These are phyloP conservation scores for Cadophora sp. DNA, from an alignment of 2,329 filamentous ascomycete genomes.

Conservation along the genomic window DNA sequence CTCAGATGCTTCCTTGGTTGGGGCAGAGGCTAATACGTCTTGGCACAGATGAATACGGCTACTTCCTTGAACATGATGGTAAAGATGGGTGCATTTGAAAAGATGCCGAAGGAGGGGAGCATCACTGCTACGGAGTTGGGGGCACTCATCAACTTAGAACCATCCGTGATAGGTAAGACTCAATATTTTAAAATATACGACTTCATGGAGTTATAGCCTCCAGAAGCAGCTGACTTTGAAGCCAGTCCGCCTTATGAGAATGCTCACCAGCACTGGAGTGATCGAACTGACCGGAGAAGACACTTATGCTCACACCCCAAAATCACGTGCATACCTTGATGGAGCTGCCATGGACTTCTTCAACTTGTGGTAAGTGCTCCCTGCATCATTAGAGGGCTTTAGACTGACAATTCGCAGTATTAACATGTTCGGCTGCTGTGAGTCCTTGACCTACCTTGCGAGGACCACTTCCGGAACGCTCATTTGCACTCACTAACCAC, in stretches of 20 bases:
- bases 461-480: not conserved
- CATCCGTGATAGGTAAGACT: slow-evolving; percentile 30
- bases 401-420: not conserved
- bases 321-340: slow-evolving; percentile 31
- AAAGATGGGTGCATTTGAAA: slow-evolving; percentile 34
- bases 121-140: slow-evolving; percentile 35
- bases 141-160: slow-evolving; percentile 27
- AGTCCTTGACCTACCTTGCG: not conserved
- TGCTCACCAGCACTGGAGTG: slow-evolving; percentile 31
- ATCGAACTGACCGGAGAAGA: slow-evolving; percentile 29
- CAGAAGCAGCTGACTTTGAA: not conserved
- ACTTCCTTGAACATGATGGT: slow-evolving; percentile 31
- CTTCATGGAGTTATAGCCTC: not conserved
- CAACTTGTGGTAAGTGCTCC: slow-evolving; percentile 32
- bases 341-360: slow-evolving; percentile 34
- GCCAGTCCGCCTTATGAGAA: slow-evolving; percentile 33
- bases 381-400: not conserved
- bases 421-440: slow-evolving; percentile 13
- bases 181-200: not conserved
- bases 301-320: slow-evolving; percentile 33
- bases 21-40: slow-evolving; percentile 5
- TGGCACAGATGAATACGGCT: slow-evolving; percentile 20
- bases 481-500: slow-evolving; percentile 21
- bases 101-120: slow-evolving; percentile 34
- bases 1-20: not conserved